Evolutionary conservation across 495 filamentous ascomycete genomes (phyloP), one percentile per base, ranked within the genome.

Genomic region (Podospora pseudoanserina): DNA sequence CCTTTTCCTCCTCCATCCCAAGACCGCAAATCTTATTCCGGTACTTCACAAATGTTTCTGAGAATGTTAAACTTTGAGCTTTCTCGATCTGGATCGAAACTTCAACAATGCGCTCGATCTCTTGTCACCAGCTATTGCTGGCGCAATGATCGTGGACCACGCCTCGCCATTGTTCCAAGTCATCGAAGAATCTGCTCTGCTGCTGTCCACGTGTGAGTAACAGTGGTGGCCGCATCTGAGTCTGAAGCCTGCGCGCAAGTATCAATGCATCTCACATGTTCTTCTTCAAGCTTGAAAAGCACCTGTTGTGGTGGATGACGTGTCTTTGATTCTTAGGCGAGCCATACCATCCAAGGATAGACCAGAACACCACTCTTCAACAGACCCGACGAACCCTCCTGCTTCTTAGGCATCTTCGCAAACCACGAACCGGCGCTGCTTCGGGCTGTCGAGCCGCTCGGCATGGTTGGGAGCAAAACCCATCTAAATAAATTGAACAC

Each of bases 401-500:
- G 39, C 5, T 49, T 16, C 2, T 13, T 49, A 49, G 39, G 15
- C 13, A 3, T 13, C 39, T 13, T 49, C 39, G 39, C 9, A 49
- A 49, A 49, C 39, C 3, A 49, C 39, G 15, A 49, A 5, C 39
- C 39, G 39, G 39, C 39, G 39, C 39, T 49, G 39, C 39, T 49
- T 49, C 39, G 39, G 39, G 39, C 39, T 49, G 39, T 49, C 39
- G 7, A 16, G 39, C 39, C 39, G 39, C 39, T 49, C 39, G 39
- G 39, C 39, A 49, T 63, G 67, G 44, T 57, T 63, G 67, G 39
- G 28, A 34, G 27, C 49, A 11, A n/a, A 20, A 15, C 15, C 49
- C 64, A 64, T 70, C 28, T 53, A 67, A 66, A 67, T 70, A 71
- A 0, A 68, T 71, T 57, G 65, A 68, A 4, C 2, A 19, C 11